Evolutionary conservation across 2,329 filamentous ascomycete genomes (phyloP), one percentile per base, ranked within the genome.

Genomic region (Hypoxylon sp.): DNA sequence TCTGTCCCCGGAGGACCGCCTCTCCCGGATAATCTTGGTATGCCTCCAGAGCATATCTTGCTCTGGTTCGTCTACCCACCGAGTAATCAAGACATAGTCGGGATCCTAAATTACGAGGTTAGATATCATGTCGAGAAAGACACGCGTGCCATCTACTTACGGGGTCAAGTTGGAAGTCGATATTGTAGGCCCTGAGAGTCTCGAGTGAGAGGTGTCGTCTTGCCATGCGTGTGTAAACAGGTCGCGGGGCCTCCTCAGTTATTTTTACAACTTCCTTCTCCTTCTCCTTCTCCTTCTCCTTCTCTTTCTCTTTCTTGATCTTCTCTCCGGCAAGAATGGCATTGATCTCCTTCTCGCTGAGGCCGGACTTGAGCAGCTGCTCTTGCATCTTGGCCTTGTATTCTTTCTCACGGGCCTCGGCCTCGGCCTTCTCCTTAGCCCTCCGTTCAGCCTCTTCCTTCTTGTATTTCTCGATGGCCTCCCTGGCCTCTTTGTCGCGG

Each of bases 1-100:
- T 42, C 78, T 75, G 50, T 75, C 78, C 48, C 29, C 35, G 11
- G 52, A 57, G 11, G 76, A 77, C 6, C 84, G 82, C 76, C 83
- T 84, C 74, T 89, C 86, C n/a, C 89, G 89, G 69, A 93, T 77
- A 47, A 85, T 81, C 68, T 85, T 85, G 2, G 92, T 93, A 79
- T 94, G 91, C 47, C 88, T 86, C 86, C 92, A 94, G 53, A 93
- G 85, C 62, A 88, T 82, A 65, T 93, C 87, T 75, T 93, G 92
- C 76, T 93, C 87, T 68, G 87, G 86, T 72, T 93, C 89, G 3
- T 88, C 87, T 56, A 94, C 88, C 88, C 88, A 92, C 62, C 89
- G 85, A 79, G 91, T 92, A 80, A 94, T 91, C 65, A 94, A 79
- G 61, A 94, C 83, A 73, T 88, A 94, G 51, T 91, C 88, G 17